Evolutionary conservation across 768 basidiomycete genomes (phyloP), one percentile per base, ranked within the genome.

Genomic region (Boletellus ananiceps): DNA sequence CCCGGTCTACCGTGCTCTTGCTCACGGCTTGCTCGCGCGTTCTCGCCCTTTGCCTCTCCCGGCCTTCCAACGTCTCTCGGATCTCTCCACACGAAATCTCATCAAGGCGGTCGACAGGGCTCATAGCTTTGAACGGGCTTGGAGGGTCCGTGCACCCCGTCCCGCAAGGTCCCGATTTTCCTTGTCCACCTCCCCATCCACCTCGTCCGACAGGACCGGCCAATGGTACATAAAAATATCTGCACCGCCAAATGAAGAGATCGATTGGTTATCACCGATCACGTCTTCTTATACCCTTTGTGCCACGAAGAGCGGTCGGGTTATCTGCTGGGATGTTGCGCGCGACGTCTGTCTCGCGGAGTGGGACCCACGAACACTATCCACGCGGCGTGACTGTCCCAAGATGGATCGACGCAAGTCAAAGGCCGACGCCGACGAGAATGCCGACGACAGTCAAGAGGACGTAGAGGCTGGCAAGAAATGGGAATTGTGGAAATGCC

Each of bases 401-500:
- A 54, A 23, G 21, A 15, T n/a, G 8, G 50, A 57, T 43, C 50
- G 35, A 35, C 52, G 9, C 34, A 51, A 40, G 18, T 21, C 29
- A n/a, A 58, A 34, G 39, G 50, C 46, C 7, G 54, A 55, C 5
- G 51, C 19, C 2, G 52, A 56, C 4, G 60, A 66, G 13, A 37
- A 47, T 3, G 54, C 46, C n/a, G 50, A 49, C 3, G 49, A 21
- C 7, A 23, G 8, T n/a, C 51, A 19, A 15, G 50, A 44, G 8
- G 51, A 43, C 2, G 14, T 15, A 3, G 50, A 60, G 2, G 35
- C 46, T 3, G 71, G 74, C 39, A 67, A 69, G 42, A 67, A 69
- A 21, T 87, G 85, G 84, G 83, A 86, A 57, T 59, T 88, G 5
- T 87, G 85, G 86, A 88, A 88, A 58, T 87, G 86, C 55, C 69